phyloP scores from a whole-genome alignment of 768 basidiomycete genomes.

The Daedalea quercina region DNA sequence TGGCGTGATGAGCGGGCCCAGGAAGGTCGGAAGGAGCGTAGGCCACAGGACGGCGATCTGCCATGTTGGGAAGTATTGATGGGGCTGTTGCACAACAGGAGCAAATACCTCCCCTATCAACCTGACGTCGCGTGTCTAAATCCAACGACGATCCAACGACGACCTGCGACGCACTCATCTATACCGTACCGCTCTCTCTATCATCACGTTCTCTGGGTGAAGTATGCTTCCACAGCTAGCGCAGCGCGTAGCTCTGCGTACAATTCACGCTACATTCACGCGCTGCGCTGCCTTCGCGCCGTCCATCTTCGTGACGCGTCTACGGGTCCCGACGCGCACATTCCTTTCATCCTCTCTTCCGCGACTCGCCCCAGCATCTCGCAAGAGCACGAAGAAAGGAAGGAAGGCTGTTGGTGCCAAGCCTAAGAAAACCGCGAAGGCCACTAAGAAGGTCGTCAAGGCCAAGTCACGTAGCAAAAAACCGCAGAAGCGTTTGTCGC shows the following conservation, averaged over 20 bases:
- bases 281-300: background rate
- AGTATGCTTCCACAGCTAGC: slow-evolving; percentile 10
- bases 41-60: background rate
- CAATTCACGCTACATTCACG: background rate
- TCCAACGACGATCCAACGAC: background rate
- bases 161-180: background rate
- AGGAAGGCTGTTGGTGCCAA: background rate
- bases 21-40: background rate
- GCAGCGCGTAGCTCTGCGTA: slow-evolving; percentile 11
- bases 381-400: background rate
- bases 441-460: background rate
- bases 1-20: too few relatives aligned
- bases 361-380: background rate
- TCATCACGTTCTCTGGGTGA: background rate
- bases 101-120: too few relatives aligned
- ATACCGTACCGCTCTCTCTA: background rate
- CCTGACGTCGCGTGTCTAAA: background rate
- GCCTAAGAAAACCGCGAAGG: background rate
- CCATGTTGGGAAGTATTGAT: background rate
- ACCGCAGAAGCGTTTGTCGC: background rate
- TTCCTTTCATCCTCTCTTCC: slow-evolving; percentile 2
- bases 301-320: background rate
- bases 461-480: slow-evolving; percentile 1
- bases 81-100: background rate
- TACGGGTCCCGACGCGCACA: slow-evolving; percentile 7